phyloP scores from a whole-genome alignment of 73 alveolate genomes.

The Symbiodinium pilosum region DNA sequence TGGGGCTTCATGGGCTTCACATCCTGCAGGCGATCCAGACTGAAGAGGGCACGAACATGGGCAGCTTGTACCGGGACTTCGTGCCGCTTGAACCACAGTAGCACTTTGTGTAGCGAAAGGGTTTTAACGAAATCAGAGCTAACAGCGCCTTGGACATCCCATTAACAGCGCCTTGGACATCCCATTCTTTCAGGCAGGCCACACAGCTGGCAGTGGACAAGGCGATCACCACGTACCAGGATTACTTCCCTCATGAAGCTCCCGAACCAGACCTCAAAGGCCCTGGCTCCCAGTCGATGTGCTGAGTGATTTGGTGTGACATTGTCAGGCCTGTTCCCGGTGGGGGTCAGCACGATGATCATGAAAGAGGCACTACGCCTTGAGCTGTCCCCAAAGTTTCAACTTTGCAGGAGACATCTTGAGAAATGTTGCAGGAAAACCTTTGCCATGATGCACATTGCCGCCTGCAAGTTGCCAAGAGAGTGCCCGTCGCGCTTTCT shows the following conservation, averaged over 20 bases:
- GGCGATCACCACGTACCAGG: constrained; percentile 15
- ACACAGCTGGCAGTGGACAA: constrained; percentile 10
- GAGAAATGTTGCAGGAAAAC: constrained; percentile 11
- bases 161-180: too few relatives aligned
- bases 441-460: constrained; percentile 68
- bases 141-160: too few relatives aligned
- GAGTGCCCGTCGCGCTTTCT: not conserved
- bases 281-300: not conserved
- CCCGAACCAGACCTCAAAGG: not conserved
- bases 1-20: too few relatives aligned
- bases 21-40: not conserved
- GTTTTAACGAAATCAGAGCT: too few relatives aligned
- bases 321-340: constrained; percentile 54
- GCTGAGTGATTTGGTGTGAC: not conserved
- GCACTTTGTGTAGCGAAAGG: too few relatives aligned
- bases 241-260: constrained; percentile 8
- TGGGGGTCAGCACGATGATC: constrained; percentile 86
- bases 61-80: constrained; percentile 6
- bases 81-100: too few relatives aligned
- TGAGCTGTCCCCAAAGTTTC: too few relatives aligned
- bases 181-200: not conserved
- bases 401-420: too few relatives aligned
- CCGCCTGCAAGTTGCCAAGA: constrained; percentile 67
- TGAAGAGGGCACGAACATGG: not conserved
- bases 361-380: constrained; percentile 54